Evolutionary conservation across 352 stramenopile genomes (phyloP).

Genomic region (Pythium guiyangense): DNA sequence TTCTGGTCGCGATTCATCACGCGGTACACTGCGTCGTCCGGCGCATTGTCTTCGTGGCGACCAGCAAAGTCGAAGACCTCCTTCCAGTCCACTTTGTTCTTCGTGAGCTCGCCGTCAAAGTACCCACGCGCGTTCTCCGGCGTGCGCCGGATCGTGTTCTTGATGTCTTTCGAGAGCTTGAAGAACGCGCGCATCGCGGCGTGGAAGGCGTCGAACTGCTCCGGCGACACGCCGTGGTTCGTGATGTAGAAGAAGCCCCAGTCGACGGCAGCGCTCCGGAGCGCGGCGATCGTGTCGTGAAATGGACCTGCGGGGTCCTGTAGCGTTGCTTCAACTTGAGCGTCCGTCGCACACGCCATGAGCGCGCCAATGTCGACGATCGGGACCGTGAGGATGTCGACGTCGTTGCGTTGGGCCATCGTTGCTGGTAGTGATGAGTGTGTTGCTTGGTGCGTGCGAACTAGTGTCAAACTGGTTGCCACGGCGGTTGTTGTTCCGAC

Average conservation of each 20-base stretch:
- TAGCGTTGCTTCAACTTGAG: constrained; percentile 26
- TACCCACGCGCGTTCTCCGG: constrained; percentile 87
- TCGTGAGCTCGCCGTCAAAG: constrained; percentile 94
- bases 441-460: too few relatives aligned
- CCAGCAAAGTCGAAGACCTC: constrained; percentile 76
- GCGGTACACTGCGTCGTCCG: constrained; percentile 40
- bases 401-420: too few relatives aligned
- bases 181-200: constrained; percentile 82
- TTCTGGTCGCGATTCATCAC: constrained; percentile 85
- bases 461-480: too few relatives aligned
- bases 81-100: constrained; percentile 92
- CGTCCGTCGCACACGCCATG: constrained; percentile 30
- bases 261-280: constrained; percentile 53
- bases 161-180: constrained; percentile 48
- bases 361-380: constrained; percentile 47
- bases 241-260: constrained; percentile 94
- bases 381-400: constrained; percentile 19
- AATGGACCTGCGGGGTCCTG: constrained; percentile 13
- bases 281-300: constrained; percentile 29
- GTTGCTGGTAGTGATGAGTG: too few relatives aligned
- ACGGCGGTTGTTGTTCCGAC: too few relatives aligned
- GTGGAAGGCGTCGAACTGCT: constrained; percentile 69
- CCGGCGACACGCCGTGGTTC: constrained; percentile 62
- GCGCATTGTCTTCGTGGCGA: constrained; percentile 29
- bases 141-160: constrained; percentile 57